Conservation (phyloP, 768 basidiomycete genomes). For the Glaciozyma martinii region DNA sequence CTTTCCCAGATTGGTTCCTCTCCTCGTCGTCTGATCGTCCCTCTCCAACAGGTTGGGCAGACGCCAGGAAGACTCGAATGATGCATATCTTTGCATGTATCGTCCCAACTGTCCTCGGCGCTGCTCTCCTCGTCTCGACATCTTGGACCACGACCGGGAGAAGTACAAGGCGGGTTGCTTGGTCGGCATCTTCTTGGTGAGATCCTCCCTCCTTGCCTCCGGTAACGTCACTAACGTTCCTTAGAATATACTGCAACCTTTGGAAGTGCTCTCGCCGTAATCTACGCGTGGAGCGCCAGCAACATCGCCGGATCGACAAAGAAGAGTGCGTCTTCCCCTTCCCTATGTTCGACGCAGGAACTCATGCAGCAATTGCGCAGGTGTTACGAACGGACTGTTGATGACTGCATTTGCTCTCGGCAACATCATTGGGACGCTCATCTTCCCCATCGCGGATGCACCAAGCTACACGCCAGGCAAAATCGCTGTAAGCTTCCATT, state of each 20-base stretch:
- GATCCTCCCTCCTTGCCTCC: neutral
- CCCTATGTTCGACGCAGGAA: neutral
- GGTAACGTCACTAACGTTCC: slow-evolving; percentile 36
- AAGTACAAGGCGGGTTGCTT: slow-evolving; percentile 49
- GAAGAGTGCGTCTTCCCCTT: slow-evolving; percentile 40
- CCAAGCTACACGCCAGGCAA: slow-evolving; percentile 44
- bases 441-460: slow-evolving; percentile 56
- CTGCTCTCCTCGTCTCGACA: slow-evolving; percentile 53
- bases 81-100: slow-evolving; percentile 4
- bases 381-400: no score
- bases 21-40: neutral
- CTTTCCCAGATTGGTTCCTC: neutral
- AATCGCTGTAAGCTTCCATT: no score
- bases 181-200: slow-evolving; percentile 44
- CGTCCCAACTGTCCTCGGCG: slow-evolving; percentile 48
- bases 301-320: slow-evolving; percentile 61
- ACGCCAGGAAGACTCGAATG: neutral
- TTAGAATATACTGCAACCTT: slow-evolving; percentile 45
- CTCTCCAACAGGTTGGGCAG: neutral
- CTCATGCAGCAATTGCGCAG: neutral
- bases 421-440: slow-evolving; percentile 57
- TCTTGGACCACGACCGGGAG: slow-evolving; percentile 41
- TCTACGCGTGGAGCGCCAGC: slow-evolving; percentile 58
- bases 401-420: slow-evolving; percentile 39
- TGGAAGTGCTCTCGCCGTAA: slow-evolving; percentile 52